Evolutionary conservation across 73 alveolate genomes (phyloP), one percentile per base, ranked within the genome.

Genomic region (Diophrys appendiculata): DNA sequence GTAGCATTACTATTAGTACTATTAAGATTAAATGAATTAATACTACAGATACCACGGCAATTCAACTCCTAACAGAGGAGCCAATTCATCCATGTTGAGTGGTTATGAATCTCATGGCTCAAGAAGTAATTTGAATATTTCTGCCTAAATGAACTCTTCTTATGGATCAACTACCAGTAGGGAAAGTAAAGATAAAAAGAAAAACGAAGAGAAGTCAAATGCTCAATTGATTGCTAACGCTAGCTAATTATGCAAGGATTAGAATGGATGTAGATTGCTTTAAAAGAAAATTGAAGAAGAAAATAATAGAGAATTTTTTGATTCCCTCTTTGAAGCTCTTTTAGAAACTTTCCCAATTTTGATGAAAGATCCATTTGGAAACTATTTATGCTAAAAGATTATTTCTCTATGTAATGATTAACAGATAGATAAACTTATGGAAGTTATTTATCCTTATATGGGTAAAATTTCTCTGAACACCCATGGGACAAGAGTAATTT

Each of bases 401-500:
- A 52, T 87, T 23, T 83, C 81, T 33, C 85, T 60, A 28, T 26
- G 77, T 18, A 8, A 25, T 27, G 30, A 1, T 27, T 65, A 25
- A 18, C 73, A 70, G 11, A 72, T 79, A 0, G 27, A 72, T 25
- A 22, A 69, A 69, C 33, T 79, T n/a, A 28, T 79, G 25, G 29
- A 8, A 13, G 13, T 1, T 2, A 52, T 79, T 28, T 3, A 27
- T 3, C 76, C 76, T 26, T 8, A 65, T 24, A 69, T 93, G 52
- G 68, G 68, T 74, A 83, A 88, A 68, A 81, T 91, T 1, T 78
- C 96, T 60, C 69, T 86, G 54, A 89, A 84, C 78, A 56, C 91
- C 26, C 97, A 91, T 91, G 98, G 98, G 56, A 93, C 98, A 0
- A 74, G 98, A 72, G 95, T 93, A 14, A 82, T 91, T 0, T 93